Evolutionary conservation across 495 filamentous ascomycete species (phyloP).

Genomic region (Aspergillus nidulans): DNA sequence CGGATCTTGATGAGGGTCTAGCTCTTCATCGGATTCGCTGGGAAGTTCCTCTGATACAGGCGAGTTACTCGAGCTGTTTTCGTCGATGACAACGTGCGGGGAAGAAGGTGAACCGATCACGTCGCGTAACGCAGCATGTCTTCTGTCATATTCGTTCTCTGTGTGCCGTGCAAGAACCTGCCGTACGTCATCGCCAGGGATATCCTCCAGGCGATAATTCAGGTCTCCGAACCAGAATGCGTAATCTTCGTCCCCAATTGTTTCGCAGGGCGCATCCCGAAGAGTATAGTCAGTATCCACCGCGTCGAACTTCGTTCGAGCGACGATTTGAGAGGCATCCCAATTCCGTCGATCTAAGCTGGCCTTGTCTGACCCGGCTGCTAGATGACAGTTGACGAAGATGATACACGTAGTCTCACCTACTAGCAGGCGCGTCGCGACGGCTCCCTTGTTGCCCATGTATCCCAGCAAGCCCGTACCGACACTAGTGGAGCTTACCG

Average conservation of each 20-base stretch:
- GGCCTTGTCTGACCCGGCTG: slow-evolving; percentile 73
- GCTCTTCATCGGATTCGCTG: slow-evolving; percentile 26
- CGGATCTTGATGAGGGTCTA: slow-evolving; percentile 52
- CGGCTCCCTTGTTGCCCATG: slow-evolving; percentile 93
- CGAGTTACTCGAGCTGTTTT: slow-evolving; percentile 12
- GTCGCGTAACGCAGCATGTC: slow-evolving; percentile 24
- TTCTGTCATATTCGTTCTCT: slow-evolving; percentile 64
- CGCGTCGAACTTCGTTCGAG: slow-evolving; percentile 69
- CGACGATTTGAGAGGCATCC: slow-evolving; percentile 77
- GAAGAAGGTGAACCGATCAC: slow-evolving; percentile 19
- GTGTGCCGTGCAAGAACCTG: slow-evolving; percentile 79
- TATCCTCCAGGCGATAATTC: slow-evolving; percentile 86
- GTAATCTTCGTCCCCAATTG: slow-evolving; percentile 88
- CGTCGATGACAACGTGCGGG: slow-evolving; percentile 2
- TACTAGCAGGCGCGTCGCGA: slow-evolving; percentile 73
- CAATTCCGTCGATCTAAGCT: slow-evolving; percentile 81
- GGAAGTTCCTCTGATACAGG: not conserved
- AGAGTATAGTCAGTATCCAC: slow-evolving; percentile 52
- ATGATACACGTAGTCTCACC: slow-evolving; percentile 86
- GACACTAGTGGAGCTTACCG: slow-evolving; percentile 70
- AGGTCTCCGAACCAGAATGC: slow-evolving; percentile 96
- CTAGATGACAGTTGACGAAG: slow-evolving; percentile 87
- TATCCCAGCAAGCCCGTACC: slow-evolving; percentile 89
- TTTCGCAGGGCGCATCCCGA: slow-evolving; percentile 51
- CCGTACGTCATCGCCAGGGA: slow-evolving; percentile 87